phyloP scores from a whole-genome alignment of 495 filamentous ascomycete genomes.

The Corynascus novoguineensis region DNA sequence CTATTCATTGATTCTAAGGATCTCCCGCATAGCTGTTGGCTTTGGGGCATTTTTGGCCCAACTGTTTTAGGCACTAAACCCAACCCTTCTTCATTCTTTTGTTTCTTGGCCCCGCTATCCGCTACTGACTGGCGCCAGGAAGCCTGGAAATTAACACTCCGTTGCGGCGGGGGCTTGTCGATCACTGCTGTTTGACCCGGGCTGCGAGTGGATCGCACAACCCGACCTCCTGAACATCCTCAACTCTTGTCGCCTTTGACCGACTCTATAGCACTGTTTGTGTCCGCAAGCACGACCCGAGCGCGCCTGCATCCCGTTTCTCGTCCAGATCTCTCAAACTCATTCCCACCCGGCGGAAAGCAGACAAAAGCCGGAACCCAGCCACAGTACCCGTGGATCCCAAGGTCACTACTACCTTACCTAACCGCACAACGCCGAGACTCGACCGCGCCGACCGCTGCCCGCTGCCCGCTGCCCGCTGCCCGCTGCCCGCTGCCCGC shows the following conservation, averaged over 20 bases:
- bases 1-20: too few species aligned
- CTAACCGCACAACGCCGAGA: not conserved
- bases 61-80: not conserved
- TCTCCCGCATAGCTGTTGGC: not conserved
- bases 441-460: not conserved
- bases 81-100: not conserved
- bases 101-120: not conserved
- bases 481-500: too few species aligned
- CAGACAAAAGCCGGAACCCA: not conserved
- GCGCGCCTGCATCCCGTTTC: not conserved
- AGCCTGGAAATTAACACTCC: constrained; percentile 32
- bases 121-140: constrained; percentile 4
- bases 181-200: constrained; percentile 26
- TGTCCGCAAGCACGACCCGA: constrained; percentile 1
- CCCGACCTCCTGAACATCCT: constrained; percentile 17
- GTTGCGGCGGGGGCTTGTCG: constrained; percentile 30
- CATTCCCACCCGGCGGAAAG: not conserved
- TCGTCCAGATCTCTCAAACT: not conserved
- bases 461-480: not conserved
- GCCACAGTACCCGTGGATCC: too few species aligned
- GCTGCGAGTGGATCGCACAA: constrained; percentile 20
- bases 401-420: too few species aligned
- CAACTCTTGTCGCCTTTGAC: constrained; percentile 9
- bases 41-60: constrained; percentile 5
- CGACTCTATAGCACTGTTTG: constrained; percentile 5